Evolutionary conservation across 805 yeast genomes (phyloP), one percentile per base, ranked within the genome.

Genomic region (Spencermartinsiella europaea): DNA sequence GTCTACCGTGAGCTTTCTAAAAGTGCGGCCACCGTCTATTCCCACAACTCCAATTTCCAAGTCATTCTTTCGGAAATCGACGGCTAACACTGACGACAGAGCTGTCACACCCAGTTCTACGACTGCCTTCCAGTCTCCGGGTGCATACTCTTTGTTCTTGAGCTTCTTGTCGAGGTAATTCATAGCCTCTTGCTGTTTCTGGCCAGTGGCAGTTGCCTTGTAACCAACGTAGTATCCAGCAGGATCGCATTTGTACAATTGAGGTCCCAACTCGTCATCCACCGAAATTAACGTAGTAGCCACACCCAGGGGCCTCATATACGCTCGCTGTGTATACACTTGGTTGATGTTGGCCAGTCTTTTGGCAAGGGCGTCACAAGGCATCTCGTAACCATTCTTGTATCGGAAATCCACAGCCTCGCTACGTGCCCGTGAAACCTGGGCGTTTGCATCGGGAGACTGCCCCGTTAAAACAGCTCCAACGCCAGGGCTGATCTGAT

Each of bases 271-370:
- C 67, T 83, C 95, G 62, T 88, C 96, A 66, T 89, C 97, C 47
- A 85, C 82, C 38, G 95, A 80, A 48, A 89, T 76, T 60, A 91
- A 83, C 21, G 96, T 88, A 62, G 89, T 75, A 22, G 95, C 87
- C 49, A 91, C 96, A 34, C 99, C 99, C 56, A 89, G 74, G 21
- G 99, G 99, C 68, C 99, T 81, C 98, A 93, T 93, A 68, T 91
- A 91, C 8, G 98, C 98, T 63, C 97, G 78, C 70, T 93, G 99
- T 36, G 99, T 93, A 68, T 89, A 93, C 52, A 93, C 79, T 72
- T 93, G 99, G 42, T 95, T 85, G 62, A 89, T 71, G 65, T 93
- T 93, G 46, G 98, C 98, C 85, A 93, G 83, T 65, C 97, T 78
- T 71, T 91, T 91, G 35, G 96, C 86, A 59, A 90, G 72, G 21